Evolutionary conservation across 805 yeast genomes (phyloP), one percentile per base, ranked within the genome.

Genomic region (Kuraishia cidri): DNA sequence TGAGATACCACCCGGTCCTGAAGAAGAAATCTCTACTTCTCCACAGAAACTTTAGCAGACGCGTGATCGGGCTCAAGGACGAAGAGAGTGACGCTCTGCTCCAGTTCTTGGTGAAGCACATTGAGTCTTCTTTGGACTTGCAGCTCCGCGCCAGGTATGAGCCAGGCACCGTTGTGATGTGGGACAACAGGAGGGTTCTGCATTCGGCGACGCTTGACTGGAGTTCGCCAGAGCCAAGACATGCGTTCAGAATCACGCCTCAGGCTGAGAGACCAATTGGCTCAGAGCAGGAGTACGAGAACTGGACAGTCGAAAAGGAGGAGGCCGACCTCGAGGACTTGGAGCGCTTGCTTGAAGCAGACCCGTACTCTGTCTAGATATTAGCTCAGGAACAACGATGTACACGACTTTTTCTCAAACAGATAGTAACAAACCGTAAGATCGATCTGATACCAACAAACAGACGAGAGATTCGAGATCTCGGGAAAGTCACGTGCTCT

Each of bases 181-280:
- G 90, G 90, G 92, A 82, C 48, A 82, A 82, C 63, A 73, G 92
- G 51, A 63, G 79, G 47, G 69, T 75, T 7, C 56, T 70, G 17
- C 92, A 82, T 52, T 62, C 82, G 9, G 86, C 87, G 11, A 64
- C 76, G 12, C 68, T 73, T 35, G 90, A 82, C 46, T 81, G 84
- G 79, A 24, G 32, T 32, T 64, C 70, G 29, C 77, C 81, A n/a
- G 71, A 66, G 26, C 64, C 73, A 16, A 71, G 92, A 54, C 90
- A 81, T 43, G 83, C 82, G 6, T 75, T 76, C 48, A 69, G 90
- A 54, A 70, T 81, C 37, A 79, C 87, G 12, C 77, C 82, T 3
- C 70, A 72, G 45, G 88, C 79, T 13, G 90, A 82, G 53, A 64
- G 79, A 50, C 90, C 92, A 2, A 43, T 54, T 26, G 52, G 46